Evolutionary conservation across 345 rosid genomes (phyloP), one percentile per base, ranked within the genome.

Genomic region (Brassica nigra): DNA sequence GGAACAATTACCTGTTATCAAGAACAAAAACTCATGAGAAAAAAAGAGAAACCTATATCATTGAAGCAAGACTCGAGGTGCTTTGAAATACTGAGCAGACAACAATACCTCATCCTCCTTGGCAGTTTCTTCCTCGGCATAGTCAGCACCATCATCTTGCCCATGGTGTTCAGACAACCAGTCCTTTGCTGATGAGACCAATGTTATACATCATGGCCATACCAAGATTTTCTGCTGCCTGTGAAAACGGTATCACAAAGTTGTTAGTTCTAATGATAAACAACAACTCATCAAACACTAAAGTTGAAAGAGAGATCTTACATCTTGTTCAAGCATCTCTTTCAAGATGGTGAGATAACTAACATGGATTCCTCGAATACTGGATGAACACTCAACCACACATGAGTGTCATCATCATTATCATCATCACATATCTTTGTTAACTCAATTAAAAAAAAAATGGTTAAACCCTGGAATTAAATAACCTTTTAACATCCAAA

Each of bases 201-300:
- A 80, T 55, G 99, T 93, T 93, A 87, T 95, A 95, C 37, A 93
- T 73, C 98, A 95, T 95, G 52, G 98, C 92, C 97, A 93, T 95
- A 67, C 99, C 98, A 79, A 95, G 97, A 78, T 91, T 95, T 82
- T 95, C 97, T 64, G 91, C 76, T 70, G 97, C 98, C 98, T 95
- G 86, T 18, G 55, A 63, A 75, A 72, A 30, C 18, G 7, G 39
- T n/a, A 63, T 52, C 66, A 67, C 44, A 65, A 76, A 65, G 15
- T 15, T 62, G 3, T 68, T 52, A 54, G 36, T 63, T 75, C 54
- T 70, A 16, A 31, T 54, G 59, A 18, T 27, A 27, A 27, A 79
- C 7, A 34, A 3, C 37, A 10, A 59, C 27, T 58, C 59, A 73
- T 23, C n/a, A 31, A 34, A 61, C 75, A 62, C 65, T 3, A 6